phyloP scores from a whole-genome alignment of 2,329 filamentous ascomycete species.

The Lecanicillium sp. region DNA sequence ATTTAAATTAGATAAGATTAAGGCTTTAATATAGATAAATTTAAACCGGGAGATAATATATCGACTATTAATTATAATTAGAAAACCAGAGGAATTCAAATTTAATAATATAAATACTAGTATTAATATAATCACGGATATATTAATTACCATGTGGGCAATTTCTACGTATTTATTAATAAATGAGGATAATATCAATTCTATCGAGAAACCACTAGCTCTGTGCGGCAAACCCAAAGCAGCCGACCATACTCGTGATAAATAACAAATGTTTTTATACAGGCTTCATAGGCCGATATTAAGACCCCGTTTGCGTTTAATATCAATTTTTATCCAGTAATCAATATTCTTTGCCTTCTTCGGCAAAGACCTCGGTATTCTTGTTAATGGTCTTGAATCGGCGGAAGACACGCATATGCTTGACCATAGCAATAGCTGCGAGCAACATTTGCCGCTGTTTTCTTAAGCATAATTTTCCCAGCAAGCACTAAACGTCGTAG shows the following conservation, averaged over 20 bases:
- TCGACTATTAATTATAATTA: slow-evolving; percentile 1
- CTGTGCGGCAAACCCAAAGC: background rate
- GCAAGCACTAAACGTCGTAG: background rate
- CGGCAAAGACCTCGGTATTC: background rate
- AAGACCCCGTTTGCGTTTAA: background rate
- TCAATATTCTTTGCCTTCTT: slow-evolving; percentile 1
- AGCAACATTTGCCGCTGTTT: background rate
- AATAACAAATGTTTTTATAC: background rate
- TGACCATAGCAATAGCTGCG: background rate
- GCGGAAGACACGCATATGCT: background rate
- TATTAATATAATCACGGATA: background rate
- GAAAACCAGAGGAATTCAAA: slow-evolving; percentile 7
- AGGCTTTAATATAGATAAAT: background rate
- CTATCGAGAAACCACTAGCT: background rate
- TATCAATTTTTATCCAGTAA: background rate
- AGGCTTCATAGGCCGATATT: background rate
- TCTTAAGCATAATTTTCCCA: background rate
- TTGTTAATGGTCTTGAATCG: background rate
- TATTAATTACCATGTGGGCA: background rate
- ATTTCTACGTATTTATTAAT: background rate
- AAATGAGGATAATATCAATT: background rate
- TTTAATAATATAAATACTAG: background rate
- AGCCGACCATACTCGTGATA: background rate
- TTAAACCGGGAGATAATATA: slow-evolving; percentile 9
- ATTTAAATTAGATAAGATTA: slow-evolving; percentile 13